phyloP scores from a whole-genome alignment of 2,329 filamentous ascomycete genomes.

The Chlorencoelia australis region DNA sequence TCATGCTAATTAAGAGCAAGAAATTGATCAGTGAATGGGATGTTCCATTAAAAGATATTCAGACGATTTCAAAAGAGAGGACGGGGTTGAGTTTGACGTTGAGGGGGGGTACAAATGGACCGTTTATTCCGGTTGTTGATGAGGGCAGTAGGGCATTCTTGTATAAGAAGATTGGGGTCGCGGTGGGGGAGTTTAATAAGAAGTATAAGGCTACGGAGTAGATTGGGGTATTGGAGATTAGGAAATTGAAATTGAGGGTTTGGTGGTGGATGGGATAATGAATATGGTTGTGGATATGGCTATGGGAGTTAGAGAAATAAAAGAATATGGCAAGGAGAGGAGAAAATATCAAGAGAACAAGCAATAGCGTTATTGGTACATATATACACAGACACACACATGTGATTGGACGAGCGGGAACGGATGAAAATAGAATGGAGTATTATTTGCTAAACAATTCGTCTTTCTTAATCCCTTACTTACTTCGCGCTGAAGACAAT shows the following conservation, averaged over 20 bases:
- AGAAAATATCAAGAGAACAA: too few relatives aligned
- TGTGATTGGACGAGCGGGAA: too few relatives aligned
- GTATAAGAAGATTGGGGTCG: slow-evolving; percentile 55
- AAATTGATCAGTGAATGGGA: slow-evolving; percentile 90
- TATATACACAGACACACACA: too few relatives aligned
- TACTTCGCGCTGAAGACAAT: too few relatives aligned
- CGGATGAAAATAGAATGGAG: too few relatives aligned
- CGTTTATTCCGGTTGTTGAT: slow-evolving; percentile 88
- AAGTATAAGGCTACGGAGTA: slow-evolving; percentile 34
- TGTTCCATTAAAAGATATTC: slow-evolving; percentile 86
- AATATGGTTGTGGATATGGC: too few relatives aligned
- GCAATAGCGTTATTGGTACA: too few relatives aligned
- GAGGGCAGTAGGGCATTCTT: slow-evolving; percentile 60
- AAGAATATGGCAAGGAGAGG: too few relatives aligned
- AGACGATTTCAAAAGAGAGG: slow-evolving; percentile 93
- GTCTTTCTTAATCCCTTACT: too few relatives aligned
- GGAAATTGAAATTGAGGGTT: neutral
- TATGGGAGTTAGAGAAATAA: too few relatives aligned
- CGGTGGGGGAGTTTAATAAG: slow-evolving; percentile 58
- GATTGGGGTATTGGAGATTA: neutral
- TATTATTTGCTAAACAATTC: too few relatives aligned
- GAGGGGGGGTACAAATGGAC: slow-evolving; percentile 84
- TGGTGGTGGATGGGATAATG: too few relatives aligned
- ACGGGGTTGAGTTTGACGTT: slow-evolving; percentile 85
- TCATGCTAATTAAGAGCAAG: slow-evolving; percentile 82